A percentile compares a stretch with the other conserved stretches of the same genome.
phyloP scores from a whole-genome alignment of 345 rosid genomes.

The Schrenkiella parvula region DNA sequence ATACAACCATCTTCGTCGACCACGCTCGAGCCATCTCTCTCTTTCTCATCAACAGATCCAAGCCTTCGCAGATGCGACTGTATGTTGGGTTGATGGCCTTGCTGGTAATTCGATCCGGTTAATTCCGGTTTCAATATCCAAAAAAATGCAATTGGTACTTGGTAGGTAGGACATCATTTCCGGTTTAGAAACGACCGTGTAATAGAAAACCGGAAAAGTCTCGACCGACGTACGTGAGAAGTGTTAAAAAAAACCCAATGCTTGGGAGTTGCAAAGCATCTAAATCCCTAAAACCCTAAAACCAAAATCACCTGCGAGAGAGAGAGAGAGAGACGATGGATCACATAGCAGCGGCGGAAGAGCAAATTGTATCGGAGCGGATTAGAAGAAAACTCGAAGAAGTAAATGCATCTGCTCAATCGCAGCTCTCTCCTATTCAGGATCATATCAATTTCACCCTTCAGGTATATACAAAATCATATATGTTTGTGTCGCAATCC shows the following conservation, averaged over 20 bases:
- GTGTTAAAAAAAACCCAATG: neutral
- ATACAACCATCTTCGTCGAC: constrained; percentile 14
- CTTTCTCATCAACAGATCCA: constrained; percentile 9
- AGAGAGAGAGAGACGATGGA: constrained; percentile 43
- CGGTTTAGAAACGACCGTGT: neutral
- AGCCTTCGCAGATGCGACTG: neutral
- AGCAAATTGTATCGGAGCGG: constrained; percentile 61
- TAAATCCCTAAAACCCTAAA: constrained; percentile 28
- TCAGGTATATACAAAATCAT: constrained; percentile 47
- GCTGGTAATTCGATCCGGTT: constrained; percentile 8
- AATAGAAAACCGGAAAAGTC: neutral
- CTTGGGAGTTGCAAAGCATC: neutral
- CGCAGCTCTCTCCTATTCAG: constrained; percentile 72
- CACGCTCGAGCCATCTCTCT: constrained; percentile 21
- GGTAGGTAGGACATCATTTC: neutral
- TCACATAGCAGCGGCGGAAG: constrained; percentile 60
- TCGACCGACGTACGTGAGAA: neutral
- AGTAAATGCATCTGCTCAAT: constrained; percentile 59
- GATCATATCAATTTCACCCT: constrained; percentile 88
- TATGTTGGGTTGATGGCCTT: neutral
- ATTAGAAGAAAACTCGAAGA: constrained; percentile 57
- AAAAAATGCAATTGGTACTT: neutral
- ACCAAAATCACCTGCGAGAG: constrained; percentile 1
- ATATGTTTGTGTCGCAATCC: neutral
- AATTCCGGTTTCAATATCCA: neutral